Base-by-base conservation (phyloP, 768 basidiomycete genomes). In the Hypholoma sublateritium region DNA sequence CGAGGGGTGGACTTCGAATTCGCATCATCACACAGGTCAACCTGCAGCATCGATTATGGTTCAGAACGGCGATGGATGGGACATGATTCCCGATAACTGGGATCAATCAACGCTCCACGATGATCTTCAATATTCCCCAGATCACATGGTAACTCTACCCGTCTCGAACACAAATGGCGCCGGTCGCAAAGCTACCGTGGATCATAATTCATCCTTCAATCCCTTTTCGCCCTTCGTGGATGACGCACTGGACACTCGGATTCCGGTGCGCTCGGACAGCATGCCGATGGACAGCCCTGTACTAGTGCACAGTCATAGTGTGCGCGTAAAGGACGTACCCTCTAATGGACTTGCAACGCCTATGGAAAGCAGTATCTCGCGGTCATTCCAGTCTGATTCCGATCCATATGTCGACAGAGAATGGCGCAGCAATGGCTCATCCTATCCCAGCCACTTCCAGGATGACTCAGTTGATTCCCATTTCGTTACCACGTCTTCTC, bases 351-450 rank as follows among this genome's bases (percentile, higher is more conserved):
- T 63, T 58, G 41, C 58, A 5, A 34, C 56, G 19, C 46, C 63
- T 16, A 42, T 59, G 32, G 65, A 56, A 16, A 56, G 53, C 34
- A 53, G 34, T 64, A 70, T 65, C 19, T 66, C 62, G 62, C 65
- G 55, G 48, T 64, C 65, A 16, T 65, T 67, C 50, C 65, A 67
- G 55, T 78, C 80, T 5, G 83, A 85, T 25, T 78, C 70, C 57
- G 83, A 85, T 64, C 69, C 76, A 1, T 77, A 77, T 60, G 59
- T 82, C 58, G 82, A 80, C 36, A 77, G 73, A 48, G 81, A 83
- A 58, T 85, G 84, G 80, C 78, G 78, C 43, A 58, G 61, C 56
- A 53, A 61, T 25, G 37, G 59, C 55, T 44, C 59, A 41, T 50
- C 60, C 11, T 62, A 63, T 57, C 59, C 55, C 16, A 58, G 28